Base-by-base conservation (phyloP, 768 basidiomycete species). In the Psilocybe subaeruginosa region DNA sequence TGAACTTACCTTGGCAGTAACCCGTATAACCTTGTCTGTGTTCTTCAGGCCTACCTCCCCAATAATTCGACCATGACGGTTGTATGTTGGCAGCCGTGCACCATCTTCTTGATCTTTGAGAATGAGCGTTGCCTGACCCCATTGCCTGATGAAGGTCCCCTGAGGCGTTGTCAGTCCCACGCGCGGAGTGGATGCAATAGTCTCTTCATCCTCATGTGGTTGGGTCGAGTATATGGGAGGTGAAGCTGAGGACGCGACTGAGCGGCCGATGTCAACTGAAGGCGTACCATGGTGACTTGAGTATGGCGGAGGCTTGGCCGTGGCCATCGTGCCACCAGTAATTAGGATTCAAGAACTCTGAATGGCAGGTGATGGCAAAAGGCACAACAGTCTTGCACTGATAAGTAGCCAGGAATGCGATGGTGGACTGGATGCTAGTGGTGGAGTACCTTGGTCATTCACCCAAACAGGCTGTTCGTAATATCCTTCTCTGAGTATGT, bases 151-250 rank as follows among this genome's bases (percentile, higher is more conserved):
- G 54, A 75, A 70, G 17, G 66, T 73, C 33, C 75, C 74, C 3
- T 62, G 58, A 14, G 68, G 52, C 17, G 52, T 57, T 9, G 61
- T 41, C 12, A 61, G 58, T 7, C 72, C 71, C 29, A 66, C 67
- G 19, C 79, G 75, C 1, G 77, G 79, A 0, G 75, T 78, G 35
- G 70, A 77, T 27, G 77, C 74, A 19, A 82, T 62, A 4, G 74
- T 77, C 54, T 75, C 72, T 62, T 80, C 77, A 54, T 74, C 73
- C 11, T 53, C 56, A 3, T 62, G 66, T 11, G 76, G 76, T 33
- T 71, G 68, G 12, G 73, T 64, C n/a, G 77, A 73, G 56, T 78
- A 79, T 0, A 72, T 69, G 2, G 79, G 76, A 19, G 59, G 63
- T 17, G 29, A 19, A 30, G 56, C 14, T n/a, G 41, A 48, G 30